Conservation (phyloP, 257 asterid genomes). For the Solanum dulcamara region DNA sequence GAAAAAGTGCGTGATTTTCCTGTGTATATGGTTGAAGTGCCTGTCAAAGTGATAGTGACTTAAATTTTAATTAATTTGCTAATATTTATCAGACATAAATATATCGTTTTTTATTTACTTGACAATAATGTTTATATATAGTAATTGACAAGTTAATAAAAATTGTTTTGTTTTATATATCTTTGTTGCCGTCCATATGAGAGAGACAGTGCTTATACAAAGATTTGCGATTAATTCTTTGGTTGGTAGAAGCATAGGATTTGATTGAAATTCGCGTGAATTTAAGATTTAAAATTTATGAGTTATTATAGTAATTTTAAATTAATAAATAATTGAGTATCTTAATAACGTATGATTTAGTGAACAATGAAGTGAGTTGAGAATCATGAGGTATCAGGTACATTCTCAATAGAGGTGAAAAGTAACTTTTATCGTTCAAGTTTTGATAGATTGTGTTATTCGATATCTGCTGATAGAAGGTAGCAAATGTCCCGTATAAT, state of each 20-base stretch:
- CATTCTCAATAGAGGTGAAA: neutral
- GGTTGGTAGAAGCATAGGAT: neutral
- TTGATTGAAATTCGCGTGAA: neutral
- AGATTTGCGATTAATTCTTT: neutral
- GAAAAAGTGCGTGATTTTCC: neutral
- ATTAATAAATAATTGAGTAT: neutral
- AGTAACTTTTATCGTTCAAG: too few relatives aligned
- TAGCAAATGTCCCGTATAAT: too few relatives aligned
- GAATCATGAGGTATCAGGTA: neutral
- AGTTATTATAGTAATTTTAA: neutral
- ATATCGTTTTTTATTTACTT: neutral
- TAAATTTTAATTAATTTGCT: neutral
- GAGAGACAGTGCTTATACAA: neutral
- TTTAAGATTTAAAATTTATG: neutral
- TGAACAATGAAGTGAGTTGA: neutral
- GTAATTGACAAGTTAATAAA: neutral
- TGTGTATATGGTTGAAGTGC: neutral
- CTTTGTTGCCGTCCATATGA: neutral
- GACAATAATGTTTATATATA: neutral
- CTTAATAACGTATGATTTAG: accelerated
- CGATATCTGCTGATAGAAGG: neutral
- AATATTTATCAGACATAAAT: neutral
- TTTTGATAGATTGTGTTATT: neutral
- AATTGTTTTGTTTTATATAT: neutral
- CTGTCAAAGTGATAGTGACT: neutral